Evolutionary conservation across 1,284 basidiomycete species (phyloP).

Genomic region (Trichosporon asahii): DNA sequence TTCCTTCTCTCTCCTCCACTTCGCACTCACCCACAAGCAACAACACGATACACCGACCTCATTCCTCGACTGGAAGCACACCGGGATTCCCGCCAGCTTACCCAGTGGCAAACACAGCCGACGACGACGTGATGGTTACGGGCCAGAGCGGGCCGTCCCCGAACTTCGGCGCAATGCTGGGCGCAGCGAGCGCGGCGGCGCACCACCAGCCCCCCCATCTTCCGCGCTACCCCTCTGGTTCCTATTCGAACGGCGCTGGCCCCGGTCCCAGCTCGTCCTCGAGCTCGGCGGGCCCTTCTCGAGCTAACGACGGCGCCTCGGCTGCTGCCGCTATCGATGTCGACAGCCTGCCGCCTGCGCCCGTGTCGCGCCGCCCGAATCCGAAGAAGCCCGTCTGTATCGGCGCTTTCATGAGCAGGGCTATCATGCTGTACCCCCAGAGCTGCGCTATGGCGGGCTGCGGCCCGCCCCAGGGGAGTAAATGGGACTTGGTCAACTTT

Average conservation of each 20-base stretch:
- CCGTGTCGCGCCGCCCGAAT: constrained; percentile 26
- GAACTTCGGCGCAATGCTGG: neutral
- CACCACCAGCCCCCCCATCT: neutral
- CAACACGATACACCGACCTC: neutral
- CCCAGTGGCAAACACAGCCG: neutral
- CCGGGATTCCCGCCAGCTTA: neutral
- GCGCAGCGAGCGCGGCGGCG: neutral
- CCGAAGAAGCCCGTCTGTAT: constrained; percentile 65
- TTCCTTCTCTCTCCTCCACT: neutral
- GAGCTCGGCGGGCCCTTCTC: neutral
- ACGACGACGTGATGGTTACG: constrained; percentile 6
- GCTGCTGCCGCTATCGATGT: constrained; percentile 36
- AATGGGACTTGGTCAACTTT: constrained; percentile 34
- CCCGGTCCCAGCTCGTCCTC: neutral
- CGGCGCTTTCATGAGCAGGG: constrained; percentile 73
- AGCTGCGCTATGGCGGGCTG: constrained; percentile 61
- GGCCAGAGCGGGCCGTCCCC: neutral
- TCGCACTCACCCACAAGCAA: neutral
- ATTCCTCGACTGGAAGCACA: neutral
- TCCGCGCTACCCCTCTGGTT: neutral
- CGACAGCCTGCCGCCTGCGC: constrained; percentile 28
- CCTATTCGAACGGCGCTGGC: neutral
- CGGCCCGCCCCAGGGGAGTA: constrained; percentile 40
- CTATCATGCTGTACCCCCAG: constrained; percentile 81
- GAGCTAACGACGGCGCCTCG: constrained; percentile 14